Percentiles rank a stretch among this genome's conserved stretches.
Evolutionary conservation across 306 rosid species (phyloP).

Genomic region (Gillenia trifoliata): DNA sequence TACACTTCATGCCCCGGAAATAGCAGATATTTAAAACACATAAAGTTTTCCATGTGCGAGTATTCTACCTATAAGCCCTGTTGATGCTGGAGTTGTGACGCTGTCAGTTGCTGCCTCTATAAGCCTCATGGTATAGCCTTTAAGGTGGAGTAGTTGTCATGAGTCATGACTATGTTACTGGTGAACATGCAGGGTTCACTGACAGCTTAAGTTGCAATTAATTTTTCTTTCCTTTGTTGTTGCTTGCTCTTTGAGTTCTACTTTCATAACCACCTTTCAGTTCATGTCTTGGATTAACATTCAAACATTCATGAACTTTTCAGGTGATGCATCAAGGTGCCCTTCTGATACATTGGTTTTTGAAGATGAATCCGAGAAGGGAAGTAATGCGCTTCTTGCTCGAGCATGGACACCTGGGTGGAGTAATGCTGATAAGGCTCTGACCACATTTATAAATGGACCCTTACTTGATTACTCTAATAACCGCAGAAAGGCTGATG

Average conservation of each 20-base stretch:
- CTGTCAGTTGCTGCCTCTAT: neutral
- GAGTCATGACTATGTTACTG: neutral
- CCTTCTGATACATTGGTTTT: constrained; percentile 51
- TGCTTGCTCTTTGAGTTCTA: neutral
- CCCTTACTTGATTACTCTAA: constrained; percentile 72
- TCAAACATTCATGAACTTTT: constrained; percentile 8
- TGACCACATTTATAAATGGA: constrained; percentile 82
- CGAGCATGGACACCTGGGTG: constrained; percentile 99
- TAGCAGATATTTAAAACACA: neutral
- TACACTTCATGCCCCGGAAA: neutral
- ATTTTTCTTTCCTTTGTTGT: neutral
- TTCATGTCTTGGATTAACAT: constrained; percentile 8
- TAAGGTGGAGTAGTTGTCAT: neutral
- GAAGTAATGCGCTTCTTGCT: constrained; percentile 96
- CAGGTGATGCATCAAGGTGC: constrained; percentile 78
- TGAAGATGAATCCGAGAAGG: constrained; percentile 92
- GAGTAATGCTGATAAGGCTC: constrained; percentile 90
- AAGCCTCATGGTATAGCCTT: neutral
- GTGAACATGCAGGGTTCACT: neutral
- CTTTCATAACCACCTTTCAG: neutral
- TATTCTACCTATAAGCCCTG: neutral
- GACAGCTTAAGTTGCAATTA: neutral
- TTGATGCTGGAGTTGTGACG: neutral
- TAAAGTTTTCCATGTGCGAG: neutral
- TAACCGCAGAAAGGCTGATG: constrained; percentile 91